phyloP scores from a whole-genome alignment of 352 stramenopile species.

The Phytopythium vexans region DNA sequence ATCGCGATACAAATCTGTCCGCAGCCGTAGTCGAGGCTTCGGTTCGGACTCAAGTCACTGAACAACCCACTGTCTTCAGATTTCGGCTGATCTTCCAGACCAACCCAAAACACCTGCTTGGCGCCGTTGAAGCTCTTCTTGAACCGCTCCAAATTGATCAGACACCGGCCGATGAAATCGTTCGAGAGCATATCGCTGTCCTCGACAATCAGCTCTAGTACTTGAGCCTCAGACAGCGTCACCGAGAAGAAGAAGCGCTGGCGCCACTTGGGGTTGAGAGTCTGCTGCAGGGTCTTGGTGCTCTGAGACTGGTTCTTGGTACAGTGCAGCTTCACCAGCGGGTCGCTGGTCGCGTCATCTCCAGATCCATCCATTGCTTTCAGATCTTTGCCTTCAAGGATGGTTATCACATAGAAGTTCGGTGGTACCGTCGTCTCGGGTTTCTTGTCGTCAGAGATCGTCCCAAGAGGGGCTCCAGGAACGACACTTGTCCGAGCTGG shows the following conservation, averaged over 20 bases:
- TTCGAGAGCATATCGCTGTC: conserved; percentile 66
- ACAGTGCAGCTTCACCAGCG: conserved; percentile 56
- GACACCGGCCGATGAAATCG: conserved; percentile 69
- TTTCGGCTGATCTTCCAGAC: conserved; percentile 47
- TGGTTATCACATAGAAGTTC: conserved; percentile 67
- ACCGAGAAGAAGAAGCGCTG: conserved; percentile 72
- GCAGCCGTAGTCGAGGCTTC: conserved; percentile 41
- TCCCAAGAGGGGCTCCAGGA: no score
- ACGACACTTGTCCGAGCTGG: no score
- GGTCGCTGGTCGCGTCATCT: conserved; percentile 58
- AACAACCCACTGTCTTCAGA: conserved; percentile 20
- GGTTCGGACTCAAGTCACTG: conserved; percentile 45
- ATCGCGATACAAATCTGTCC: conserved; percentile 70
- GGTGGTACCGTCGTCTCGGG: conserved; percentile 9
- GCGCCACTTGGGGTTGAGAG: conserved; percentile 58
- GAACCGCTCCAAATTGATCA: conserved; percentile 69
- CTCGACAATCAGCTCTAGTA: conserved; percentile 57
- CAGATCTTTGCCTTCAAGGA: conserved; percentile 56
- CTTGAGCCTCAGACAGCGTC: conserved; percentile 28
- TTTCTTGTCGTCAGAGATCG: conserved; percentile 1
- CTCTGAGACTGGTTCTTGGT: conserved; percentile 53
- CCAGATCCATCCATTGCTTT: conserved; percentile 53
- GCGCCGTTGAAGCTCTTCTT: conserved; percentile 30
- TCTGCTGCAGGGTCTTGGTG: conserved; percentile 66
- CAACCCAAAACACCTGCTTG: conserved; percentile 71